Percentiles rank a stretch among this genome's conserved stretches.
phyloP scores from a whole-genome alignment of 768 basidiomycete genomes.

The Hemileccinum rubropunctum region DNA sequence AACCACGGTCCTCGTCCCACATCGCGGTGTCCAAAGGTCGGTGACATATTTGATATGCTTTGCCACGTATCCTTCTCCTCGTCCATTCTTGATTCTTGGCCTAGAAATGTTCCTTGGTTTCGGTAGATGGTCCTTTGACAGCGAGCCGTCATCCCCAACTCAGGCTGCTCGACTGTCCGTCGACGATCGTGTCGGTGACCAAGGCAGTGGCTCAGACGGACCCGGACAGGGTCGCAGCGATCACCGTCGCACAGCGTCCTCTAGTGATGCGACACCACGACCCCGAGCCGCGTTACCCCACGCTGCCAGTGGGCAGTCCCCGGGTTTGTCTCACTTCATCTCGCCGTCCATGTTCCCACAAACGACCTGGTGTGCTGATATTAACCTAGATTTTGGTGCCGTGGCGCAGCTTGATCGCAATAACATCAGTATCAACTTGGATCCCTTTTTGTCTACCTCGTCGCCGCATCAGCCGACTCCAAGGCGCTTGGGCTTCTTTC shows the following conservation, averaged over 20 bases:
- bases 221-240: slow-evolving; percentile 10
- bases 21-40: slow-evolving; percentile 20
- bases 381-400: slow-evolving; percentile 13
- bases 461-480: slow-evolving; percentile 34
- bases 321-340: slow-evolving; percentile 18
- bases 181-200: not conserved
- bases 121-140: slow-evolving; percentile 20
- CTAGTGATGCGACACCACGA: slow-evolving; percentile 50
- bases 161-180: not conserved
- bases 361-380: slow-evolving; percentile 6
- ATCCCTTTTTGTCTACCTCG: slow-evolving; percentile 12
- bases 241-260: slow-evolving; percentile 37
- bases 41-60: slow-evolving; percentile 13
- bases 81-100: not conserved
- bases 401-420: slow-evolving; percentile 5
- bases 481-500: slow-evolving; percentile 28
- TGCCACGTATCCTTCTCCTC: slow-evolving; percentile 2
- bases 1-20: not conserved
- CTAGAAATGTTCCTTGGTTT: slow-evolving; percentile 25
- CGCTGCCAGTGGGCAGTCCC: slow-evolving; percentile 14
- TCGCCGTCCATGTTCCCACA: not conserved
- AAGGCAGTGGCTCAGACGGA: slow-evolving; percentile 3
- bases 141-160: slow-evolving; percentile 19
- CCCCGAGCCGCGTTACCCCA: no score
- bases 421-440: slow-evolving; percentile 8